Evolutionary conservation across 1,284 basidiomycete species (phyloP), one percentile per base, ranked within the genome.

Genomic region (Mycena citricolor): DNA sequence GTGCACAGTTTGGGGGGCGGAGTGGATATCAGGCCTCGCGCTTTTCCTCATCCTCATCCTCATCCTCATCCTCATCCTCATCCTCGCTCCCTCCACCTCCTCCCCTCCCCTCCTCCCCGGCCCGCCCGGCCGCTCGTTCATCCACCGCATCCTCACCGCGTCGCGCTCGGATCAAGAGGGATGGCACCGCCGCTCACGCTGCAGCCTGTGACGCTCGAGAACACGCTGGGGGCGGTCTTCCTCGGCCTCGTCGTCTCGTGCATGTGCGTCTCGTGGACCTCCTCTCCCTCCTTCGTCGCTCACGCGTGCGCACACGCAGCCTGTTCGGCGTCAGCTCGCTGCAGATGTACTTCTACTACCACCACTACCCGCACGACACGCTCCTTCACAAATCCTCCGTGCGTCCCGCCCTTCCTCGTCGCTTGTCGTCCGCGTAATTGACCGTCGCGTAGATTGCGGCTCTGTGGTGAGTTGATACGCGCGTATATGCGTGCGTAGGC

Each of bases 271-370:
- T 6, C 24, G 20, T 25, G 28, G 8, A 20, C 16, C 22, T 21
- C 8, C 21, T 26, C 5, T n/a, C 36, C n/a, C n/a, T n/a, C 10
- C 31, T 10, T 25, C 12, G 25, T 8, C 7, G 12, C 20, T 11
- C n/a, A 5, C 8, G 13, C 6, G 7, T 26, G 8, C 29, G 14
- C 26, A 10, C 26, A 14, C 24, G 17, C 37, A 70, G 68, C n/a
- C 53, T 70, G 8, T 69, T 65, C 44, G 68, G 68, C 2, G 53
- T 67, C 17, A 68, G 67, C 2, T 64, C 63, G 39, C 57, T 70
- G 2, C 70, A 71, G 39, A 57, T 61, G 2, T 68, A 63, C 51
- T 54, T 67, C 13, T 71, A 70, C 51, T 70, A 61, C 34, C 54
- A 59, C 30, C 60, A 59, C n/a, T 71, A 69, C 42, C 58, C 57